Conservation (phyloP, 768 basidiomycete genomes). For the Kwoniella botswanensis region DNA sequence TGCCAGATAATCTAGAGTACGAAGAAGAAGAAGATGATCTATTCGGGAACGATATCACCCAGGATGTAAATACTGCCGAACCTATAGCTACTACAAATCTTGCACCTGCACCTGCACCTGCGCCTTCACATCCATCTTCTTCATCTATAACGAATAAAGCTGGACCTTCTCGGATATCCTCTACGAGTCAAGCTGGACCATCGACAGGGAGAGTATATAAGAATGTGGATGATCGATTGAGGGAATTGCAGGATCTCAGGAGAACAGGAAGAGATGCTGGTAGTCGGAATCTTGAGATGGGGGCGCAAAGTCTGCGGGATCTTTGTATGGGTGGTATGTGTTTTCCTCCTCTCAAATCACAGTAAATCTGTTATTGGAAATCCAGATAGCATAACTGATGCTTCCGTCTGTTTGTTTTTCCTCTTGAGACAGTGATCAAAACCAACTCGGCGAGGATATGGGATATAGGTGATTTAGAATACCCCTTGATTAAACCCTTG, state of each 20-base stretch:
- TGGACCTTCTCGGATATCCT: neutral
- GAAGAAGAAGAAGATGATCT: slow-evolving; percentile 43
- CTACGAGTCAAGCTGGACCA: slow-evolving; percentile 2
- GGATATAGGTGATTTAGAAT: slow-evolving; percentile 48
- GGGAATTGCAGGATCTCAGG: slow-evolving; percentile 22
- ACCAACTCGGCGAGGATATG: slow-evolving; percentile 35
- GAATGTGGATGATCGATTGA: slow-evolving; percentile 16
- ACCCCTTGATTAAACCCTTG: slow-evolving; percentile 34
- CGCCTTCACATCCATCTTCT: slow-evolving; percentile 9
- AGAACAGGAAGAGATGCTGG: slow-evolving; percentile 14
- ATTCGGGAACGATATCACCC: slow-evolving; percentile 33
- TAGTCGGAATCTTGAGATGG: slow-evolving; percentile 32
- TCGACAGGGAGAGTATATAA: slow-evolving; percentile 18
- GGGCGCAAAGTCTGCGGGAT: slow-evolving; percentile 32
- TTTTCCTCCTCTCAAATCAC: no score
- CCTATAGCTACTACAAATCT: neutral
- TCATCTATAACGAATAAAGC: neutral
- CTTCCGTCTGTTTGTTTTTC: no score
- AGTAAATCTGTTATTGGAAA: no score
- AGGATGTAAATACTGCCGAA: neutral
- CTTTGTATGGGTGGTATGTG: slow-evolving; percentile 35
- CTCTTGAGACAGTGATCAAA: no score
- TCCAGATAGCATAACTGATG: no score
- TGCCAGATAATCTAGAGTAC: slow-evolving; percentile 34
- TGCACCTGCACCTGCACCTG: slow-evolving; percentile 2